Evolutionary conservation across 352 stramenopile species (phyloP), one percentile per base, ranked within the genome.

Genomic region (Phytophthora macrochlamydospora): DNA sequence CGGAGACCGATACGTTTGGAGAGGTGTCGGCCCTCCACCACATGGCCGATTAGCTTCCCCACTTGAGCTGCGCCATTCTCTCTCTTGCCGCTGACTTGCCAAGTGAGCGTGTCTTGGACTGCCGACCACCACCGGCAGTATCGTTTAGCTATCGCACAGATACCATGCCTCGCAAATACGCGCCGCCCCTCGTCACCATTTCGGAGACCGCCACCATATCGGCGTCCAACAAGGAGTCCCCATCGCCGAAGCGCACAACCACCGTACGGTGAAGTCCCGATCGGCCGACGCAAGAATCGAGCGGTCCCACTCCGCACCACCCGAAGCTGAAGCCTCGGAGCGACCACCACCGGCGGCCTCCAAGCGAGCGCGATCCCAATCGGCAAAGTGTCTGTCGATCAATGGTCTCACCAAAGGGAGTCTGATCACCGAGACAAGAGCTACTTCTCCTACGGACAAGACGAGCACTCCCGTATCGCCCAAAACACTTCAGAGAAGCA

Each of bases 121-220:
- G 18, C 31, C 42, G 28, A 12, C 35, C n/a, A 12, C 40, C 30
- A 29, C 43, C 2, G 45, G 43, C 49, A 62, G 57, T 58, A 71
- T 59, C 53, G 9, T 7, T 50, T 24, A 46, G 42, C 7, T 12
- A 30, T 9, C 24, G 42, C 35, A n/a, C 42, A 60, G 18, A 56
- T 14, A 59, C n/a, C 5, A 63, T 58, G 48, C 79, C 74, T 63
- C 76, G 77, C 56, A 89, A 87, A 50, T 89, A 85, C 56, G 54
- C 76, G 2, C 79, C 81, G 1, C 68, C 82, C 35, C 79, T 90
- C 45, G 76, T 69, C 45, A 78, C 79, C 28, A 90, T 90, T 57
- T 85, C 81, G 37, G 78, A 90, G 65, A 86, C 76, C 3, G 67
- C 66, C 30, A 81, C 76, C 24, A 85, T 87, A n/a, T 76, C 65